Evolutionary conservation across 768 basidiomycete genomes (phyloP), one percentile per base, ranked within the genome.

Genomic region (Tremella yokohamensis): DNA sequence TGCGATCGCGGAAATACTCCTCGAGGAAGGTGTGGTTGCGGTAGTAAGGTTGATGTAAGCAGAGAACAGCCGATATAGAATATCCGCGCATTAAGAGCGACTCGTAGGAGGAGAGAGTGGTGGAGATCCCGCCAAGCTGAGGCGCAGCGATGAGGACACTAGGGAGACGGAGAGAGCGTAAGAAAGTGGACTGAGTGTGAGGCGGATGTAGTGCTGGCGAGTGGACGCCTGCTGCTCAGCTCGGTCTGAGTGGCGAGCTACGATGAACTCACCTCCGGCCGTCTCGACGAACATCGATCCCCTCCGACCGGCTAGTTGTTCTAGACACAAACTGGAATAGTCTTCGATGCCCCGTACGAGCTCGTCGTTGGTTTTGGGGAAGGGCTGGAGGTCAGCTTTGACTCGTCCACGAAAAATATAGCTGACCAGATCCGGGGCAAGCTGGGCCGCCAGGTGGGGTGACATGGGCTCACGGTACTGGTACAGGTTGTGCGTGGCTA

Each of bases 21-120:
- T 74, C 75, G 18, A 98, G 81, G 74, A 91, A 98, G 60, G 89
- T 87, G 69, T 83, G 83, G 71, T 98, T 98, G 29, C 83, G 83
- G 73, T 96, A 97, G 65, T 92, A 92, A 9, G 84, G 79, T 56
- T 96, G 90, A 3, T 82, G 83, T 77, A 97, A 90, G 62, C 93
- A 80, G 20, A 97, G 70, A 25, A 97, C 82, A 20, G 87, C 83
- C 52, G 93, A 89, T 64, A 98, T 80, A 55, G 85, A 84, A 78
- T 90, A 97, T 20, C 94, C 94, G 3, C 94, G 84, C n/a, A 94
- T 79, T 6, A 86, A 70, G 26, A 97, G 84, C 16, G 93, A 88
- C 75, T 98, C 94, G 77, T 90, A 97, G 0, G 94, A 84, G 1
- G 93, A 85, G 58, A 98, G 87, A 0, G 94, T 97, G 0, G 85